A percentile compares a stretch with the other conserved stretches of the same genome.
Conservation (phyloP, 192 early-diverging fungal species). For the Dimargaris verticillata region DNA sequence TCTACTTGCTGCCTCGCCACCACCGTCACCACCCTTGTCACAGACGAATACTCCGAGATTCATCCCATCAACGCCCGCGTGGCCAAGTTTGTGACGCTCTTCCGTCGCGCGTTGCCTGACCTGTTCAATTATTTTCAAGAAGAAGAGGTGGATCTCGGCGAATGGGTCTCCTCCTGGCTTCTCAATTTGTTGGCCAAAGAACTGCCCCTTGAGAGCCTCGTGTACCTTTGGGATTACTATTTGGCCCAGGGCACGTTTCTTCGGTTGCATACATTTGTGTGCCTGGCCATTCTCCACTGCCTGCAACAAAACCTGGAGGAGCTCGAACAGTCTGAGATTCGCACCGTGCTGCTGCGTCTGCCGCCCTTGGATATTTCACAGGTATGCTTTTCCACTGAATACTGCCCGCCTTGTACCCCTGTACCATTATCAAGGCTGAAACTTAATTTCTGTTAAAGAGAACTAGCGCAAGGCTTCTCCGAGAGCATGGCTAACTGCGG, state of each 20-base stretch:
- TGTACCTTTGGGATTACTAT: slow-evolving; percentile 82
- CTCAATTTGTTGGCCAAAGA: slow-evolving; percentile 65
- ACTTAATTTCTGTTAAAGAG: too few relatives aligned
- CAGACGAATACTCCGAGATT: slow-evolving; percentile 50
- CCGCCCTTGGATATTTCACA: slow-evolving; percentile 52
- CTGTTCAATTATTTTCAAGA: slow-evolving; percentile 80
- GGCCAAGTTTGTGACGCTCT: slow-evolving; percentile 60
- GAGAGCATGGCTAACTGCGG: too few relatives aligned
- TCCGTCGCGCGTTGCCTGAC: slow-evolving; percentile 31
- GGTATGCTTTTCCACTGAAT: slow-evolving; percentile 15
- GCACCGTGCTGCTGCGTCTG: slow-evolving; percentile 60
- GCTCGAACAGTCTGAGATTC: slow-evolving; percentile 80
- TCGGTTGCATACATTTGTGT: slow-evolving; percentile 71
- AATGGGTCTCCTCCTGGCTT: slow-evolving; percentile 73
- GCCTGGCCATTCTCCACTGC: slow-evolving; percentile 61
- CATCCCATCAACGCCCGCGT: slow-evolving; percentile 57
- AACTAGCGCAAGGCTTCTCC: too few relatives aligned
- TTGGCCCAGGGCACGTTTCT: slow-evolving; percentile 61
- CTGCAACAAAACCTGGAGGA: slow-evolving; percentile 73
- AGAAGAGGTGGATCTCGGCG: slow-evolving; percentile 78
- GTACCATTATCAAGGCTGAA: too few relatives aligned
- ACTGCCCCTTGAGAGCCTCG: slow-evolving; percentile 58
- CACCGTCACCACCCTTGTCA: not conserved
- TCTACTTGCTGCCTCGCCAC: not conserved
- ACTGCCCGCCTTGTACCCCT: too few relatives aligned